These are phyloP conservation scores for Wallacemonas sp. DNA, from an alignment of 208 protist species.

Conservation along the genomic window DNA sequence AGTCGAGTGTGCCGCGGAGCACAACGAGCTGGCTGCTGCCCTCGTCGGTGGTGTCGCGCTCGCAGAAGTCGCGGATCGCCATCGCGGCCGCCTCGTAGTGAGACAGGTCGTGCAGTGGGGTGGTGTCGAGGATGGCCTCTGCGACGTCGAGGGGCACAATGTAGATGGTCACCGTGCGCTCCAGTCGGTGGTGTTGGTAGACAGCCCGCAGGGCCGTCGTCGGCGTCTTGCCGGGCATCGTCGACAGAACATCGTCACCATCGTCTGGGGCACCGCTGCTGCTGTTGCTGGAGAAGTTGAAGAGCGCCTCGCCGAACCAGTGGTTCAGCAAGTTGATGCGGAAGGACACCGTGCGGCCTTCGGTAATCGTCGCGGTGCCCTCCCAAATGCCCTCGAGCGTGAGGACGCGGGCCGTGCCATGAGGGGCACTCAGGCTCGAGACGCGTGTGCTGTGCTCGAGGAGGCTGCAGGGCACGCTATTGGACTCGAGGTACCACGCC, in stretches of 20 bases:
- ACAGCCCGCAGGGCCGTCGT: neutral
- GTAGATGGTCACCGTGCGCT: conserved; percentile 13
- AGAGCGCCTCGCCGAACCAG: conserved; percentile 10
- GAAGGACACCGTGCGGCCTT: neutral
- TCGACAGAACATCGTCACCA: neutral
- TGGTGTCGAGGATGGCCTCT: neutral
- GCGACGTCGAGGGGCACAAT: neutral
- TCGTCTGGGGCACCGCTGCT: too few species aligned
- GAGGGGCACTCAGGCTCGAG: conserved; percentile 19
- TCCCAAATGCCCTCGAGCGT: conserved; percentile 77
- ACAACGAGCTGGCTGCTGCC: neutral
- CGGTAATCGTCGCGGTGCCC: conserved; percentile 39
- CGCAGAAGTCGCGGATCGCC: neutral
- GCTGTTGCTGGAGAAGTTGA: conserved; percentile 17
- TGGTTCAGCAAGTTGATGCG: neutral
- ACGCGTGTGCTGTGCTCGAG: conserved; percentile 82
- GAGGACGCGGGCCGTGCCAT: conserved; percentile 26
- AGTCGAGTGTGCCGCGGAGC: conserved; percentile 42
- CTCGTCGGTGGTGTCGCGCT: neutral
- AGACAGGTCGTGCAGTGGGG: neutral
- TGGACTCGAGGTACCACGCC: conserved; percentile 62
- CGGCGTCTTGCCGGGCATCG: neutral
- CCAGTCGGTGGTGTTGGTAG: conserved; percentile 10
- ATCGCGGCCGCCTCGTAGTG: neutral
- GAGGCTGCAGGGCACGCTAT: conserved; percentile 80